Conservation (phyloP, 805 yeast species). For the Cyberlindnera nakhonratchasimensis region DNA sequence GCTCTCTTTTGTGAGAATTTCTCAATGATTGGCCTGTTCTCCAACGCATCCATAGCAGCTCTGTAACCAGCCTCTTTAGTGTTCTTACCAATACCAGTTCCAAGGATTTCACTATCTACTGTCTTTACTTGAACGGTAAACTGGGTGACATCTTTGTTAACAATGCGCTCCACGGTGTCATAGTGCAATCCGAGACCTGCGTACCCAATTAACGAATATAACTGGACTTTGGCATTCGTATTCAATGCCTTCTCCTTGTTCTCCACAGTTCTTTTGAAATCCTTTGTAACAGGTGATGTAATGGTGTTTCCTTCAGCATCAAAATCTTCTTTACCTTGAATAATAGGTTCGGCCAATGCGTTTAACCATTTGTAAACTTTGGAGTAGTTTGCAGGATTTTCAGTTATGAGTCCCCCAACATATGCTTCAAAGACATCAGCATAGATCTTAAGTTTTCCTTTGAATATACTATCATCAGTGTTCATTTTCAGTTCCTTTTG, state of each 20-base stretch:
- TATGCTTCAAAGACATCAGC: conserved; percentile 96
- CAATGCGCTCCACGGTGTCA: conserved; percentile 42
- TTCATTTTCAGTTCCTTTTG: conserved; percentile 51
- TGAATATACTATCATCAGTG: conserved; percentile 42
- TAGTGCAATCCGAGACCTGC: conserved; percentile 57
- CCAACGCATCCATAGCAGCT: conserved; percentile 81
- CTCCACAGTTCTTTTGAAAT: conserved; percentile 1
- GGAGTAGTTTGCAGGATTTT: conserved; percentile 44
- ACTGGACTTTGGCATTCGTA: conserved; percentile 68
- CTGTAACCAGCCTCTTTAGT: conserved; percentile 73
- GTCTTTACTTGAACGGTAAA: conserved; percentile 65
- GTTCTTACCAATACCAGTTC: conserved; percentile 67
- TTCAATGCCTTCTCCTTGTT: conserved; percentile 34
- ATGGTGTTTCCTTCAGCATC: conserved; percentile 12
- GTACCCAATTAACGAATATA: conserved; percentile 77
- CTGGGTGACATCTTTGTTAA: conserved; percentile 35
- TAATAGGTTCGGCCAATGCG: conserved; percentile 45
- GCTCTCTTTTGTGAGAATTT: conserved; percentile 59
- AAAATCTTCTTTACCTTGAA: conserved; percentile 5
- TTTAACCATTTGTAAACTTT: conserved; percentile 56
- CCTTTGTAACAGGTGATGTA: not conserved
- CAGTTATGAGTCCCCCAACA: conserved; percentile 76
- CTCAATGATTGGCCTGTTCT: conserved; percentile 55
- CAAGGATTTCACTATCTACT: conserved; percentile 59
- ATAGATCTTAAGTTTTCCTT: conserved; percentile 63